Percentiles rank a stretch among this genome's conserved stretches.
phyloP scores from a whole-genome alignment of 2,329 filamentous ascomycete species.

The Sporothrix protearum region DNA sequence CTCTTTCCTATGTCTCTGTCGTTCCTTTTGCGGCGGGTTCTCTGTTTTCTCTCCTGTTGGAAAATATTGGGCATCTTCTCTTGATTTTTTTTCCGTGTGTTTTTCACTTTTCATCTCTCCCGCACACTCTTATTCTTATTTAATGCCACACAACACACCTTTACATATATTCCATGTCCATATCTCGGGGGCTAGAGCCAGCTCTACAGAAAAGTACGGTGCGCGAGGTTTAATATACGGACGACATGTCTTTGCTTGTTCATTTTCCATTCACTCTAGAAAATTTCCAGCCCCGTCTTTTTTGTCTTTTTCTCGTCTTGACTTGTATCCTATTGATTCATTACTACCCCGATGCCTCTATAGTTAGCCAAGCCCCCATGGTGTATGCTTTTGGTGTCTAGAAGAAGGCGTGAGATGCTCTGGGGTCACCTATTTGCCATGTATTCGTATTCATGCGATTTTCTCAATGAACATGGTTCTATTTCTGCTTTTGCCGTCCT shows the following conservation, averaged over 20 bases:
- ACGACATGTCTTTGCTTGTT: not conserved
- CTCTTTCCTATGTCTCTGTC: not conserved
- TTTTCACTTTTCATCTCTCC: not conserved
- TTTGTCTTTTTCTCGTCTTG: not conserved
- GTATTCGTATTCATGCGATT: not conserved
- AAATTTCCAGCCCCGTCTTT: not conserved
- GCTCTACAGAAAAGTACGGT: not conserved
- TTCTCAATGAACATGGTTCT: not conserved
- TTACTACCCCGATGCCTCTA: too few species aligned
- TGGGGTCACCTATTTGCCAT: not conserved
- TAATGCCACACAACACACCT: constrained; percentile 6
- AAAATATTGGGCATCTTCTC: constrained; percentile 7
- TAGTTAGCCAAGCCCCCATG: too few species aligned
- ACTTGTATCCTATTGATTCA: not conserved
- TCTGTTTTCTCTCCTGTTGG: constrained; percentile 3
- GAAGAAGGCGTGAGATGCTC: not conserved
- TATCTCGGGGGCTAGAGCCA: not conserved
- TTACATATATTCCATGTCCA: not conserved
- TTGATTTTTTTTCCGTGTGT: not conserved
- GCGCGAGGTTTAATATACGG: constrained; percentile 9
- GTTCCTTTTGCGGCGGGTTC: not conserved
- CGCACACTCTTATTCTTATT: not conserved
- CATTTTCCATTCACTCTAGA: not conserved
- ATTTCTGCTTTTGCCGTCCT: not conserved
- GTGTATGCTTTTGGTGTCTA: not conserved